Base-by-base conservation (phyloP, 1,139 yeast genomes). In the Magnusiomyces suaveolens region DNA sequence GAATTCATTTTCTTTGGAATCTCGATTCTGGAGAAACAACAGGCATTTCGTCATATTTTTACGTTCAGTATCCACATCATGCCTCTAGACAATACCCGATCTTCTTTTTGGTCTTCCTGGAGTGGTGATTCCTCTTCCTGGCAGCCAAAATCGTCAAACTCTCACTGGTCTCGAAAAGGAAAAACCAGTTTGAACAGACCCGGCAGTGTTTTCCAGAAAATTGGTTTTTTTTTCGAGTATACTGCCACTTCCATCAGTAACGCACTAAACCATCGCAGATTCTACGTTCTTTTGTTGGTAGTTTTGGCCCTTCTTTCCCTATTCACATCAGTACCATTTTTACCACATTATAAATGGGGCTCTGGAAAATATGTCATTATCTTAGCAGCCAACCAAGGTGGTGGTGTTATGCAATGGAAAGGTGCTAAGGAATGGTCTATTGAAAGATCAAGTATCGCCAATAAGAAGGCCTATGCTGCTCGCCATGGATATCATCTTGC, bases 371-470 rank as follows among this genome's bases (percentile, higher is more conserved):
- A 87, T 56, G 97, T 92, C 54, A 86, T 92, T 48, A 87, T 92
- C 44, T 72, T 92, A 58, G 97, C 97, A 2, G 96, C 96, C 39
- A 92, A 92, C 67, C 96, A 89, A 70, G 98, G 97, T 32, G 98
- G 98, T 36, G 98, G 98, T 46, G 98, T 92, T 4, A 77, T 87
- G 69, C 86, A 87, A 69, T 90, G 97, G 97, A 92, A 92, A 68
- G 94, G 95, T 10, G 96, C 97, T 21, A 95, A 88, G 66, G 97
- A 92, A 65, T 92, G 98, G 98, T 88, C 95, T 0, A 88, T 90
- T 56, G 98, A 92, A 71, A 77, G 95, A 62, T 81, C 94, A 14
- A 85, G 95, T 25, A 89, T 90, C 58, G 85, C 88, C 48, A 92
- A 92, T 72, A 92, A 92, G 66, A 84, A 83, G 67, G 85, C 84